These are phyloP conservation scores for Penicillium waksmanii DNA, from an alignment of 495 filamentous ascomycete species.

Conservation along the genomic window DNA sequence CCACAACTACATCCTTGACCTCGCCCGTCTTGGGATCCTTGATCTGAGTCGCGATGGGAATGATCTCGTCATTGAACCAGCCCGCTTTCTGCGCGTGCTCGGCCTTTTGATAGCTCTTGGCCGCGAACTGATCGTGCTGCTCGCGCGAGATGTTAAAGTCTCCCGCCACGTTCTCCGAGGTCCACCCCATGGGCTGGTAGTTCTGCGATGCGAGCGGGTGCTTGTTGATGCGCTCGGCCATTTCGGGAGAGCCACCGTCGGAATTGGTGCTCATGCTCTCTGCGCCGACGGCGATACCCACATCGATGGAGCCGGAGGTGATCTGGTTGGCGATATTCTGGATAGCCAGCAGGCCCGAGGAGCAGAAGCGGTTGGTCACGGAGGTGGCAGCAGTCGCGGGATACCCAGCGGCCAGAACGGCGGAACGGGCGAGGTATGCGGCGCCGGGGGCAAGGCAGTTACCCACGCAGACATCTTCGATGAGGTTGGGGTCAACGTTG, in stretches of 20 bases:
- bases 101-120: constrained; percentile 81
- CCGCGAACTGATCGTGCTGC: constrained; percentile 78
- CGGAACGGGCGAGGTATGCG: constrained; percentile 85
- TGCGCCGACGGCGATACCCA: constrained; percentile 85
- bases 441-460: constrained; percentile 67
- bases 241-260: constrained; percentile 69
- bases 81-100: constrained; percentile 91
- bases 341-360: constrained; percentile 87
- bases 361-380: constrained; percentile 91
- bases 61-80: constrained; percentile 90
- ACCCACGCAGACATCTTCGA: constrained; percentile 91
- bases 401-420: constrained; percentile 87
- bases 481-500: constrained; percentile 77
- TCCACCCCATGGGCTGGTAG: constrained; percentile 93
- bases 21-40: constrained; percentile 84
- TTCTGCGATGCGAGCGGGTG: constrained; percentile 80
- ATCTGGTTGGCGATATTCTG: constrained; percentile 95
- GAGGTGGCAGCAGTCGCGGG: constrained; percentile 82
- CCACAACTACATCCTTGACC: constrained; percentile 74
- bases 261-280: constrained; percentile 84
- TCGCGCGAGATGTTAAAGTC: constrained; percentile 84
- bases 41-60: constrained; percentile 76
- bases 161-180: constrained; percentile 86
- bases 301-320: constrained; percentile 74
- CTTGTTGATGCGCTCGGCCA: constrained; percentile 71